Evolutionary conservation across 1,284 basidiomycete genomes (phyloP).

Genomic region (Neolentinus lepideus): DNA sequence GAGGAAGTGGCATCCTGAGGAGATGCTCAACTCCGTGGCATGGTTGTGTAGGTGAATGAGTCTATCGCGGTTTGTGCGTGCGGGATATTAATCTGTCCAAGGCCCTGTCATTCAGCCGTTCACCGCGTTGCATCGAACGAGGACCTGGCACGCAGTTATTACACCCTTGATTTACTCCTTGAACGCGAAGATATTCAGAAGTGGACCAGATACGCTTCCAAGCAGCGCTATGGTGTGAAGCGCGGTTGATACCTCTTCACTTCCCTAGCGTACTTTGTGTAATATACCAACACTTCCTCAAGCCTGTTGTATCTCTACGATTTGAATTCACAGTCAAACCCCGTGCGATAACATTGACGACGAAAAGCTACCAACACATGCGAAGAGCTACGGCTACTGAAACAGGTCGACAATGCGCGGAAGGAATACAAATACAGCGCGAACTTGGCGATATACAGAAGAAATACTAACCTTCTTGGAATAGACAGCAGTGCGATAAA

Average conservation of each 20-base stretch:
- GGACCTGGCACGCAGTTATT: constrained; percentile 38
- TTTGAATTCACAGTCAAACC: too few species aligned
- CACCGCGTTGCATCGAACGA: constrained; percentile 43
- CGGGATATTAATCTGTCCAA: constrained; percentile 4
- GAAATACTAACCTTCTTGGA: too few species aligned
- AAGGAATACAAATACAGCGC: too few species aligned
- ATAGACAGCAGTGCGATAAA: too few species aligned
- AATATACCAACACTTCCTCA: too few species aligned
- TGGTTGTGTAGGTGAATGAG: constrained; percentile 43
- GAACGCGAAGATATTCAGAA: constrained; percentile 44
- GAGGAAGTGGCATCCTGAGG: constrained; percentile 45
- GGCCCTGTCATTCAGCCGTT: constrained; percentile 44
- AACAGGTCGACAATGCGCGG: too few species aligned
- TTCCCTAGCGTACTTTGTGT: too few species aligned
- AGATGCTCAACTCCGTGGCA: constrained; percentile 45
- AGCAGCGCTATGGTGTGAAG: constrained; percentile 37
- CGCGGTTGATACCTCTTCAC: constrained; percentile 14
- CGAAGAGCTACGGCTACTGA: too few species aligned
- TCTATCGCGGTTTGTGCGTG: not conserved
- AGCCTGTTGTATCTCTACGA: too few species aligned
- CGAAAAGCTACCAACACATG: too few species aligned
- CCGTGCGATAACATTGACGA: too few species aligned
- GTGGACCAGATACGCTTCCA: constrained; percentile 46
- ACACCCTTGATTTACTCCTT: constrained; percentile 41
- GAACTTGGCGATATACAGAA: too few species aligned